Base-by-base conservation (phyloP, 495 filamentous ascomycete genomes). In the Hypomontagnella monticulosa region DNA sequence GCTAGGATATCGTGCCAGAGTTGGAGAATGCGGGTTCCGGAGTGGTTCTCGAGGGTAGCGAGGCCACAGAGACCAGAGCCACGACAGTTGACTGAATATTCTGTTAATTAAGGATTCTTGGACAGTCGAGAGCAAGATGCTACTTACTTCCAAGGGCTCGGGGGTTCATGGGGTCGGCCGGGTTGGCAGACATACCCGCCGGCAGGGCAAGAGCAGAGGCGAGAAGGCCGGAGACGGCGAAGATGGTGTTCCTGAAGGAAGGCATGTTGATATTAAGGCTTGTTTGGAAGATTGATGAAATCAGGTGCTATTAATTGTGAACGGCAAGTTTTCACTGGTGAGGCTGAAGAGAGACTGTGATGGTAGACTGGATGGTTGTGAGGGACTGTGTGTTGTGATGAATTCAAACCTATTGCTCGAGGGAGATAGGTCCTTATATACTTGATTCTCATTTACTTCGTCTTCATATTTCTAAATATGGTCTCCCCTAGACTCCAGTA, bases 1-100 rank as follows among this genome's bases (percentile, higher is more conserved):
- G 33, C 33, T 8, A 60, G 57, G 46, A 51, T 23, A 36, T 60
- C 57, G 44, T 60, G 57, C 57, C 57, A 60, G 19, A 60, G 44
- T 14, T 60, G 57, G 19, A 60, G 8, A 12, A 60, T 51, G 34
- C 23, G 18, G 0, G 8, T 18, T 10, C 46, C 46, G 6, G 34
- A 32, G 44, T 60, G 15, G 36, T 60, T 50, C 46, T 51, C 57
- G 16, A 60, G 8, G 15, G 57, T 51, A n/a, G 57, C 57, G 37
- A 60, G 18, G 19, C 11, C 44, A 19, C 57, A 60, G 44, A 60
- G 57, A 15, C 57, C 57, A 4, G 57, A 60, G 18, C 57, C 57
- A 23, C 57, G 57, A 34, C 57, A 60, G 46, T 60, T 60, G 36
- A 60, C 50, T 53, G 15, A 3, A 27, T 41, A 14, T 14, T 11